Conservation (phyloP, 345 rosid species). For the Excoecaria cochinchinensis region DNA sequence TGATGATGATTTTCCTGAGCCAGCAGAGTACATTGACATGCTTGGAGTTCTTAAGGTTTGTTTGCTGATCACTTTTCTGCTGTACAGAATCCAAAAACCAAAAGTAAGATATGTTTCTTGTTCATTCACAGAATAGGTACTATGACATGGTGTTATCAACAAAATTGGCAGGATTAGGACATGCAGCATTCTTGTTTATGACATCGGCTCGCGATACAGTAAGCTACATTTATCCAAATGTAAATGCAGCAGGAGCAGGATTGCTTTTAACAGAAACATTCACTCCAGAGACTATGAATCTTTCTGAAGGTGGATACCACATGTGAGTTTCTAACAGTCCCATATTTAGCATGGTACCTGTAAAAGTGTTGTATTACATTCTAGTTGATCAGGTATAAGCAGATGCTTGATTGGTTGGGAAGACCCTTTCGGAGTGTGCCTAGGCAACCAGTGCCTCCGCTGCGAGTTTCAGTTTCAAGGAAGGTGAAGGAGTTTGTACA, state of each 20-base stretch:
- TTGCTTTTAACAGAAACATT: slow-evolving; percentile 73
- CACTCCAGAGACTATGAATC: slow-evolving; percentile 58
- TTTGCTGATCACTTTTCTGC: too few species aligned
- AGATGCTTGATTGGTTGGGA: slow-evolving; percentile 87
- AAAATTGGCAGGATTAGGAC: slow-evolving; percentile 89
- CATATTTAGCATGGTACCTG: too few species aligned
- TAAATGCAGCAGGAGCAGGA: slow-evolving; percentile 95
- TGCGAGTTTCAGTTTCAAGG: slow-evolving; percentile 73
- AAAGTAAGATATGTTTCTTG: not conserved
- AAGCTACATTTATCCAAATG: slow-evolving; percentile 87
- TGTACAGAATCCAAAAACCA: too few species aligned
- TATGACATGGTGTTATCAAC: slow-evolving; percentile 91
- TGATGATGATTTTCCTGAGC: slow-evolving; percentile 84
- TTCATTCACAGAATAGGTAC: slow-evolving; percentile 68
- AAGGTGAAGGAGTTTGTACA: slow-evolving; percentile 75
- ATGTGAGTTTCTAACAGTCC: slow-evolving; percentile 50
- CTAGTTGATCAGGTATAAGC: slow-evolving; percentile 57
- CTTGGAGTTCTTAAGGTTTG: slow-evolving; percentile 75
- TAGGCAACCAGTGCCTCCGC: slow-evolving; percentile 59
- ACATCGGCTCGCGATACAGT: slow-evolving; percentile 79
- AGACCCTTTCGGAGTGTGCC: slow-evolving; percentile 79
- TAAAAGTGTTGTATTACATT: not conserved
- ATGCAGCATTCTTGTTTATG: slow-evolving; percentile 85
- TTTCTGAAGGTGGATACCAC: slow-evolving; percentile 69
- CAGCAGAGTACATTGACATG: slow-evolving; percentile 82